These are phyloP conservation scores for Cardamine occulta DNA, from an alignment of 345 rosid species.

Conservation along the genomic window DNA sequence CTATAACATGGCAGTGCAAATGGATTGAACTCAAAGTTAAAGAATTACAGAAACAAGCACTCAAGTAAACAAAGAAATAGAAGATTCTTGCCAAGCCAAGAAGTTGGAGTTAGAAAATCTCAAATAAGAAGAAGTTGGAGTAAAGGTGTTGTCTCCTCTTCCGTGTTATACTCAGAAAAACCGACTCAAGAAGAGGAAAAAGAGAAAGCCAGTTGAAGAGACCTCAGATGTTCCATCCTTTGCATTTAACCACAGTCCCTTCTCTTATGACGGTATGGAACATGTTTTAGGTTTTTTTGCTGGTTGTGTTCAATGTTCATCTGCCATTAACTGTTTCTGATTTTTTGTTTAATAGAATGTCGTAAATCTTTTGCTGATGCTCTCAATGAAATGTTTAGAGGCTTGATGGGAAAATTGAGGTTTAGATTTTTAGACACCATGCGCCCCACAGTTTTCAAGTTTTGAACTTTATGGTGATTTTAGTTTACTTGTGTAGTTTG, in stretches of 20 bases:
- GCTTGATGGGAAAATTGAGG: neutral
- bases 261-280: constrained; percentile 71
- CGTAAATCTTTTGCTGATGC: constrained; percentile 55
- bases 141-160: constrained; percentile 59
- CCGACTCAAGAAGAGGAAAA: constrained; percentile 61
- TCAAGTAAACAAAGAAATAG: constrained; percentile 37
- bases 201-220: constrained; percentile 71
- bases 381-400: constrained; percentile 42
- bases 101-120: too few relatives aligned
- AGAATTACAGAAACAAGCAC: constrained; percentile 57
- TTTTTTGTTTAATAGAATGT: constrained; percentile 50
- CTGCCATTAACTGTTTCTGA: constrained; percentile 15
- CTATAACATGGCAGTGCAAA: constrained; percentile 81
- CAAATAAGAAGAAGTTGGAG: constrained; percentile 45
- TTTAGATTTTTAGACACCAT: too few relatives aligned
- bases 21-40: constrained; percentile 73
- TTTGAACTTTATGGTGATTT: constrained; percentile 4
- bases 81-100: constrained; percentile 28
- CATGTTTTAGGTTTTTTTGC: constrained; percentile 19
- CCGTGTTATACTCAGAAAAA: constrained; percentile 49
- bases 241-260: constrained; percentile 59
- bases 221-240: constrained; percentile 56
- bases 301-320: constrained; percentile 16
- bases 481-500: constrained; percentile 14
- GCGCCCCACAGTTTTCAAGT: neutral